Evolutionary conservation across 179 eudicot genomes (phyloP).

Genomic region (Beta lomatogona): DNA sequence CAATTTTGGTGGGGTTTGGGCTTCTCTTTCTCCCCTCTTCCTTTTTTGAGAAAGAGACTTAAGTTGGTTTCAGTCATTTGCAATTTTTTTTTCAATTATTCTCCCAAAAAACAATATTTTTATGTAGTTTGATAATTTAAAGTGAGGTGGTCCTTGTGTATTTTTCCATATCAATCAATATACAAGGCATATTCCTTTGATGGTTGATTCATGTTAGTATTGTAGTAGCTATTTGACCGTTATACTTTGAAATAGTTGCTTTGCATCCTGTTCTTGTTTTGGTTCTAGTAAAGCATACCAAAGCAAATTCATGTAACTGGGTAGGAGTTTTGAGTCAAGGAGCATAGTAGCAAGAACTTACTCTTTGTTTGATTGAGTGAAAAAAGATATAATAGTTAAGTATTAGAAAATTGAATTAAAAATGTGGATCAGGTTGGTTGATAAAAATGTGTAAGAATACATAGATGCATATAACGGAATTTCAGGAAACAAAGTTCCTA

Average conservation of each 20-base stretch:
- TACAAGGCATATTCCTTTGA: slow-evolving; percentile 26
- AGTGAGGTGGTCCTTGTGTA: slow-evolving; percentile 28
- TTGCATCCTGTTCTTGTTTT: slow-evolving; percentile 31
- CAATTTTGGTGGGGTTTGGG: slow-evolving; percentile 27
- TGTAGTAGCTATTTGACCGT: slow-evolving; percentile 18
- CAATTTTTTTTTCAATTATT: background rate
- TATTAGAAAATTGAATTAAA: too few species aligned
- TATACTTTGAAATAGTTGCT: slow-evolving; percentile 21
- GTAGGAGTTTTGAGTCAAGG: too few species aligned
- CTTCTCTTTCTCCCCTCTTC: slow-evolving; percentile 8
- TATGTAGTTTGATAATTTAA: background rate
- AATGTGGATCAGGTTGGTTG: too few species aligned
- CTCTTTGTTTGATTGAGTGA: too few species aligned
- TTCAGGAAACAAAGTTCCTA: too few species aligned
- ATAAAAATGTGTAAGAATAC: too few species aligned
- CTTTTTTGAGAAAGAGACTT: slow-evolving; percentile 38
- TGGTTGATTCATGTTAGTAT: slow-evolving; percentile 15
- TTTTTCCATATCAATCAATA: slow-evolving; percentile 15
- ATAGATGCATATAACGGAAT: too few species aligned
- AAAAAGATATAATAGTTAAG: too few species aligned
- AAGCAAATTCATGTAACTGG: background rate
- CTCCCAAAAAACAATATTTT: background rate
- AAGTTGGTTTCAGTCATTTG: slow-evolving; percentile 4
- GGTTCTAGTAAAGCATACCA: slow-evolving; percentile 19
- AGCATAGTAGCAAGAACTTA: too few species aligned